Conservation (phyloP, 2,329 filamentous ascomycete genomes). For the Harringtonia lauricola region DNA sequence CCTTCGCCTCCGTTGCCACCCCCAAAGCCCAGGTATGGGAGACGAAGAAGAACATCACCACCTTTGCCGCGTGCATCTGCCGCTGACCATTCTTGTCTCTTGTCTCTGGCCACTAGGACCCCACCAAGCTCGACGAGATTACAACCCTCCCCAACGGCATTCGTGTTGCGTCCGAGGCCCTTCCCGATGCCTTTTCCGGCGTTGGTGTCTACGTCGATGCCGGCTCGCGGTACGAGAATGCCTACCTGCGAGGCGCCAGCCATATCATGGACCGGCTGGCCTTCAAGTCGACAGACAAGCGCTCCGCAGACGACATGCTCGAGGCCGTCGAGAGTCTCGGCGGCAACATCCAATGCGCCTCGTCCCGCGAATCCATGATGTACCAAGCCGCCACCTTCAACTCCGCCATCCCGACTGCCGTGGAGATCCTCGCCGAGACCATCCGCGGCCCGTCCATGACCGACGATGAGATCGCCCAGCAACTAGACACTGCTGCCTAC, state of each 20-base stretch:
- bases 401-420: slow-evolving; percentile 70
- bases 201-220: slow-evolving; percentile 94
- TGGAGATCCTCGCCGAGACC: slow-evolving; percentile 82
- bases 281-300: slow-evolving; percentile 74
- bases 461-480: slow-evolving; percentile 74
- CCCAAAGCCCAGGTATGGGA: slow-evolving; percentile 4
- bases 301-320: slow-evolving; percentile 72
- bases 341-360: slow-evolving; percentile 94
- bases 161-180: slow-evolving; percentile 85
- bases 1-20: slow-evolving; percentile 4
- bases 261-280: slow-evolving; percentile 94
- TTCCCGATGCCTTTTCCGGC: slow-evolving; percentile 88
- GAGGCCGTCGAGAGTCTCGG: slow-evolving; percentile 80
- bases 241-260: slow-evolving; percentile 74
- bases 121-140: slow-evolving; percentile 75
- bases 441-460: slow-evolving; percentile 79
- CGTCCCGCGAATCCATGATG: slow-evolving; percentile 92
- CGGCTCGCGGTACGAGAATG: slow-evolving; percentile 87
- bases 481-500: slow-evolving; percentile 85
- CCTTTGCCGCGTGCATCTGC: too few relatives aligned
- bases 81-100: too few relatives aligned
- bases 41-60: too few relatives aligned
- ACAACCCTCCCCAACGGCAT: slow-evolving; percentile 87
- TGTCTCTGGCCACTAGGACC: slow-evolving; percentile 58
- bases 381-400: slow-evolving; percentile 99